These are phyloP conservation scores for Miamiensis avidus DNA, from an alignment of 169 alveolate species.

Conservation along the genomic window DNA sequence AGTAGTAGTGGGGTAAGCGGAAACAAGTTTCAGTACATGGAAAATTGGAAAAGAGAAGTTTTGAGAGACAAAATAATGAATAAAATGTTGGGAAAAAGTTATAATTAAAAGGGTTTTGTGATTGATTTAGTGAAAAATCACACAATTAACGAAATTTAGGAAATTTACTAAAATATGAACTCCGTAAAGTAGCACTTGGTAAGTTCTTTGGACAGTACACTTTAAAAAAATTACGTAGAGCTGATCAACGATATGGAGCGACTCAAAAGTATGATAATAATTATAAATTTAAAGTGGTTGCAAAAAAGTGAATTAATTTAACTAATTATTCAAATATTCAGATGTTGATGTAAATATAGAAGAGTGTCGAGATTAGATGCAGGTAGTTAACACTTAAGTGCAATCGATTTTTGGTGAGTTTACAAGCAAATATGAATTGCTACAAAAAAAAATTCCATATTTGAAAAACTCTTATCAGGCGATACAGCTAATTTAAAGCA, in stretches of 20 bases:
- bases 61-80: slow-evolving; percentile 8
- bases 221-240: slow-evolving; percentile 14
- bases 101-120: slow-evolving; percentile 6
- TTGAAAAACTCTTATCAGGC: slow-evolving; percentile 14
- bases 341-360: slow-evolving; percentile 12
- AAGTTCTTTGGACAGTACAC: background rate
- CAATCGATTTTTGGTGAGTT: background rate
- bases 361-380: slow-evolving; percentile 22
- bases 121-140: slow-evolving; percentile 1
- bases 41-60: slow-evolving; percentile 25
- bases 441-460: slow-evolving; percentile 13
- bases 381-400: background rate
- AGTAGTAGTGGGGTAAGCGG: too few species aligned
- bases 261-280: background rate
- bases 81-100: slow-evolving; percentile 12
- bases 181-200: background rate
- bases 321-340: too few species aligned
- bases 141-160: background rate
- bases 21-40: too few species aligned
- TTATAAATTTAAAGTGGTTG: too few species aligned
- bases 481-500: background rate
- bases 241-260: slow-evolving; percentile 12
- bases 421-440: slow-evolving; percentile 9
- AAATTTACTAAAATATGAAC: slow-evolving; percentile 18
- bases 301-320: too few species aligned